Evolutionary conservation across 176 grass and related monocot species (phyloP), one percentile per base, ranked within the genome.

Genomic region (Oropetium thomaeum): DNA sequence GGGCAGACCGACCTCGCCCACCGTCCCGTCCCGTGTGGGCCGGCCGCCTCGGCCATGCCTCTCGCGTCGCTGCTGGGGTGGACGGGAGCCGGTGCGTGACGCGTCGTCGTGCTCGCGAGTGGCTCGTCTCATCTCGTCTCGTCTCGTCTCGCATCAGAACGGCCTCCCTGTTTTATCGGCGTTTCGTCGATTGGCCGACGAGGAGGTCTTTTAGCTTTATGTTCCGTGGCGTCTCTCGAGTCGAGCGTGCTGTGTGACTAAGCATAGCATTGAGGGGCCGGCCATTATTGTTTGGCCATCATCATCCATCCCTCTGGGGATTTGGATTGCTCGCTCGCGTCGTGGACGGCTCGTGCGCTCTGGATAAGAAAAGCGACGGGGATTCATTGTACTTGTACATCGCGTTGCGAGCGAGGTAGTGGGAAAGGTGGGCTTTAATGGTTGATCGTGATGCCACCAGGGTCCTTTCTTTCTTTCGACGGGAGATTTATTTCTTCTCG

Each of bases 341-440:
- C 26, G 65, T 53, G 67, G 58, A 54, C 25, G 59, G 20, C 10
- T 42, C 47, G n/a, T 32, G 19, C 65, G 42, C 65, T 70, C 23
- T 14, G 19, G 69, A 68, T 51, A 61, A 69, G 2, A 62, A 80
- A 69, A 62, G 42, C 52, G 77, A 86, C 33, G 17, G 10, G 13
- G 69, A 32, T 75, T 9, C 77, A n/a, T 32, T 62, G 70, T 62
- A 75, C 70, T 69, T 86, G 70, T 42, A 25, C 41, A 27, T 45
- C 17, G 48, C 58, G 19, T 31, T 17, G 60, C 76, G 38, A 71
- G 69, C 35, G 3, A 52, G 5, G 17, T 22, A 5, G 9, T 26
- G 62, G 69, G 39, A n/a, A n/a, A 63, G 75, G 5, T 23, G n/a
- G 63, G 32, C 15, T 41, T 41, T 47, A 20, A 55, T 38, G 48